Evolutionary conservation across 2,329 filamentous ascomycete species (phyloP).

Genomic region (Scytalidium sp.): DNA sequence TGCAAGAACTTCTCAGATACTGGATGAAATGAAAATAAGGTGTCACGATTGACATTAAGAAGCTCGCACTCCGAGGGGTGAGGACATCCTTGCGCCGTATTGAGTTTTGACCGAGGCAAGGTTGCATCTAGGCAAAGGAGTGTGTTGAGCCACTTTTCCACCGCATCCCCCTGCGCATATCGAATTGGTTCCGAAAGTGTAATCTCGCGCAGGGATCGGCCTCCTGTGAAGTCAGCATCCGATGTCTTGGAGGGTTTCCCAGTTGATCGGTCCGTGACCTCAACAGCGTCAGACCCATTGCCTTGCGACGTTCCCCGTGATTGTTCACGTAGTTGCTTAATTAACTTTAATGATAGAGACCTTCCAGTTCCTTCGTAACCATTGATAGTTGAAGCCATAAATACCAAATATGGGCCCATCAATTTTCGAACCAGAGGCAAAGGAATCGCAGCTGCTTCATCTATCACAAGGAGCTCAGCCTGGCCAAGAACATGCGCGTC

Average conservation of each 20-base stretch:
- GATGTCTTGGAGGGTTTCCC: constrained; percentile 66
- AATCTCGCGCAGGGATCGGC: constrained; percentile 83
- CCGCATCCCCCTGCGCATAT: constrained; percentile 84
- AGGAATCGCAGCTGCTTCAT: constrained; percentile 95
- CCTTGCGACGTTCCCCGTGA: constrained; percentile 63
- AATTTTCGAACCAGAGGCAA: constrained; percentile 88
- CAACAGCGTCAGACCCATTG: constrained; percentile 52
- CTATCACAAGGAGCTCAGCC: constrained; percentile 91
- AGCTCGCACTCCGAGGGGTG: constrained; percentile 91
- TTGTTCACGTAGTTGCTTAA: constrained; percentile 94
- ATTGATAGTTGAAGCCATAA: constrained; percentile 99
- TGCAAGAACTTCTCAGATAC: constrained; percentile 97
- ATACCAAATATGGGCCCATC: constrained; percentile 94
- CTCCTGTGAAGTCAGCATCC: constrained; percentile 56
- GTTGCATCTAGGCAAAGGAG: constrained; percentile 93
- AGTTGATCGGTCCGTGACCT: constrained; percentile 75
- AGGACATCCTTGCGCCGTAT: constrained; percentile 61
- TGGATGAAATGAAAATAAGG: constrained; percentile 95
- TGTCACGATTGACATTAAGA: constrained; percentile 92
- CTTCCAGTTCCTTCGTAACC: constrained; percentile 97
- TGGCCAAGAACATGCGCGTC: constrained; percentile 94
- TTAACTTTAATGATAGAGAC: constrained; percentile 91
- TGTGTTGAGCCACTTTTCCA: constrained; percentile 95
- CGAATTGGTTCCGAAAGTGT: constrained; percentile 91
- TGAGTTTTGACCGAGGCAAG: constrained; percentile 56